Evolutionary conservation across 169 alveolate genomes (phyloP).

Genomic region (Plasmodium berghei): DNA sequence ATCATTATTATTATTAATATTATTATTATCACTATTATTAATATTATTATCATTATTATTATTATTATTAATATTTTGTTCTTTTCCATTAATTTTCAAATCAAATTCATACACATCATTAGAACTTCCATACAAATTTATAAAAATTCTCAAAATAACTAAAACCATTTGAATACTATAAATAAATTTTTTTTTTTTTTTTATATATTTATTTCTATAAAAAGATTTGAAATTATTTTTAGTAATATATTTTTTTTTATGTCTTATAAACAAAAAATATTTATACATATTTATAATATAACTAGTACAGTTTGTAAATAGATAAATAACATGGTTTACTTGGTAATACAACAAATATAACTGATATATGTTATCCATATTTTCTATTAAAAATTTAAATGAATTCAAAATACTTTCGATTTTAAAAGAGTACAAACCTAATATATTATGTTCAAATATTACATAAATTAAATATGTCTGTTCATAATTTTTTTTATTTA

Average conservation of each 20-base stretch:
- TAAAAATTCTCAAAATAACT: slow-evolving; percentile 11
- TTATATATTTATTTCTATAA: slow-evolving; percentile 48
- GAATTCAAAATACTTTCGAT: neutral
- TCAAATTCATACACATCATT: too few species aligned
- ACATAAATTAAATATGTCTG: slow-evolving; percentile 3
- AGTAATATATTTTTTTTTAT: slow-evolving; percentile 19
- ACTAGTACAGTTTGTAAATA: slow-evolving; percentile 11
- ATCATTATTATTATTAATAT: too few species aligned
- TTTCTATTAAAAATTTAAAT: neutral
- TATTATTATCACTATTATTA: too few species aligned
- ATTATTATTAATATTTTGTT: too few species aligned
- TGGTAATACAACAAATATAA: slow-evolving; percentile 40
- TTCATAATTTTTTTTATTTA: slow-evolving; percentile 22
- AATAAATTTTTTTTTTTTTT: slow-evolving; percentile 10
- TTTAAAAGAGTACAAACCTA: neutral
- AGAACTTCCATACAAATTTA: neutral
- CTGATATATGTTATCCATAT: slow-evolving; percentile 20
- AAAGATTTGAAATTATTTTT: slow-evolving; percentile 32
- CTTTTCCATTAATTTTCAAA: too few species aligned
- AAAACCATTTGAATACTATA: slow-evolving; percentile 3
- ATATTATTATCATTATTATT: too few species aligned
- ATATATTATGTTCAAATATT: slow-evolving; percentile 5
- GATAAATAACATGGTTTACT: slow-evolving; percentile 8
- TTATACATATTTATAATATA: slow-evolving; percentile 24
- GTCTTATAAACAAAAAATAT: slow-evolving; percentile 19